Conservation (phyloP, 495 filamentous ascomycete genomes). For the Oidiodendron maius region DNA sequence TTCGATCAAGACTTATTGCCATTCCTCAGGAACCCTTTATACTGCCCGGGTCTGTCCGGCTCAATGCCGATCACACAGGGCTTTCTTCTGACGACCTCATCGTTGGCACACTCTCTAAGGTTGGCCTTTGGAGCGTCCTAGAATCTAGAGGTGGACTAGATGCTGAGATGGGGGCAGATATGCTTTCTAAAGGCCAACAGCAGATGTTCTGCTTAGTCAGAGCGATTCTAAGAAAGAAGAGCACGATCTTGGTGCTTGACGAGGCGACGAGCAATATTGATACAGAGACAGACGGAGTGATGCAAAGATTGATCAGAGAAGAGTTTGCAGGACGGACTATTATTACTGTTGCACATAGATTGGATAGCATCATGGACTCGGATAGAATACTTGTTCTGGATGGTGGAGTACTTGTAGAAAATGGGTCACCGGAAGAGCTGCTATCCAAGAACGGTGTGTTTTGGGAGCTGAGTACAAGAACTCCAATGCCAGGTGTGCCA, state of each 20-base stretch:
- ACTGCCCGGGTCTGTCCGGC: conserved; percentile 41
- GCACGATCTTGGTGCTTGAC: conserved; percentile 87
- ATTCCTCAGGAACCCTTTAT: conserved; percentile 38
- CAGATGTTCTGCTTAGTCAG: conserved; percentile 90
- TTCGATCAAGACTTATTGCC: conserved; percentile 30
- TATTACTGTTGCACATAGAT: conserved; percentile 47
- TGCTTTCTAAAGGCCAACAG: conserved; percentile 77
- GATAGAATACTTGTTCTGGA: conserved; percentile 38
- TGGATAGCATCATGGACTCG: conserved; percentile 36
- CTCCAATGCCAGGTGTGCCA: too few relatives aligned
- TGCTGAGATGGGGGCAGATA: conserved; percentile 25
- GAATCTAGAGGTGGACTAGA: conserved; percentile 18
- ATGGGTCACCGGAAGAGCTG: conserved; percentile 31
- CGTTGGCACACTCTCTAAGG: conserved; percentile 21
- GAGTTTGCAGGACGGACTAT: conserved; percentile 51
- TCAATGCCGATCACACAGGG: conserved; percentile 81
- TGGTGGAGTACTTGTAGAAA: conserved; percentile 29
- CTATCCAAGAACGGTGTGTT: background rate
- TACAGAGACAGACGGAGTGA: conserved; percentile 46
- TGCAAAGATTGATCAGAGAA: conserved; percentile 50
- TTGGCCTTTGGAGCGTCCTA: conserved; percentile 1
- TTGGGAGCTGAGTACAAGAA: too few relatives aligned
- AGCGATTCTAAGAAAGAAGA: conserved; percentile 67
- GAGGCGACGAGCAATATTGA: conserved; percentile 78
- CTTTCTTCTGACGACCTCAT: conserved; percentile 30